Evolutionary conservation across 2,329 filamentous ascomycete genomes (phyloP).

Genomic region (Cryphonectria nitschkei): DNA sequence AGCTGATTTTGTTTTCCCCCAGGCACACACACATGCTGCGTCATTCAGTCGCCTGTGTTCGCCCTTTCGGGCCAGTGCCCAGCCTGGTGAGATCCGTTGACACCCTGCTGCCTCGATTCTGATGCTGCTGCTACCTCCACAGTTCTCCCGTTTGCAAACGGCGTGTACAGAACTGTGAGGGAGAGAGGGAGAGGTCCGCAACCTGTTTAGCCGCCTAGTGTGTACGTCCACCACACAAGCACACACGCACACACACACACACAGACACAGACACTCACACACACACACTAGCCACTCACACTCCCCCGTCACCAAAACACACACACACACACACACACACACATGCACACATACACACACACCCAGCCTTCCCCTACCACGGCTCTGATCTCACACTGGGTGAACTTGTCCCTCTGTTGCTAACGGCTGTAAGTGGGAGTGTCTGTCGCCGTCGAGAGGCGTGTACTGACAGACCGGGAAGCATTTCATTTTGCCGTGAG

Average conservation of each 20-base stretch:
- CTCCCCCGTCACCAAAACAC: too few relatives aligned
- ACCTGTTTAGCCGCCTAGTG: slow-evolving; percentile 18
- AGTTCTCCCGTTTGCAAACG: slow-evolving; percentile 15
- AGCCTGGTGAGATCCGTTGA: slow-evolving; percentile 44
- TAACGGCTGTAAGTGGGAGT: slow-evolving; percentile 14
- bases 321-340: neutral
- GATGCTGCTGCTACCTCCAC: slow-evolving; percentile 21
- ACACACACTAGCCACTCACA: too few relatives aligned
- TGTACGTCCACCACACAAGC: slow-evolving; percentile 5
- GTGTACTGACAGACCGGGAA: slow-evolving; percentile 23
- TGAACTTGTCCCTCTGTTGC: slow-evolving; percentile 22
- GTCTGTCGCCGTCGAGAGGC: slow-evolving; percentile 12
- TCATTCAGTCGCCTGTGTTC: slow-evolving; percentile 47
- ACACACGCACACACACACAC: neutral
- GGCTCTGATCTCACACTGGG: neutral
- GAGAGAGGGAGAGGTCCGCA: neutral
- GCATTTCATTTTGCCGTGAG: slow-evolving; percentile 10
- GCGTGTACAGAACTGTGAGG: neutral
- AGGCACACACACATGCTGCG: slow-evolving; percentile 42
- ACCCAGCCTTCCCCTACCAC: neutral
- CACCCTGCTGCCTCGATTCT: slow-evolving; percentile 44
- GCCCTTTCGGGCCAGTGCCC: slow-evolving; percentile 42
- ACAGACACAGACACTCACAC: neutral
- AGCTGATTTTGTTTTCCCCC: slow-evolving; percentile 44
- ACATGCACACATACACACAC: neutral